Evolutionary conservation across 2,329 filamentous ascomycete species (phyloP).

Genomic region (Monilinia aucupariae): DNA sequence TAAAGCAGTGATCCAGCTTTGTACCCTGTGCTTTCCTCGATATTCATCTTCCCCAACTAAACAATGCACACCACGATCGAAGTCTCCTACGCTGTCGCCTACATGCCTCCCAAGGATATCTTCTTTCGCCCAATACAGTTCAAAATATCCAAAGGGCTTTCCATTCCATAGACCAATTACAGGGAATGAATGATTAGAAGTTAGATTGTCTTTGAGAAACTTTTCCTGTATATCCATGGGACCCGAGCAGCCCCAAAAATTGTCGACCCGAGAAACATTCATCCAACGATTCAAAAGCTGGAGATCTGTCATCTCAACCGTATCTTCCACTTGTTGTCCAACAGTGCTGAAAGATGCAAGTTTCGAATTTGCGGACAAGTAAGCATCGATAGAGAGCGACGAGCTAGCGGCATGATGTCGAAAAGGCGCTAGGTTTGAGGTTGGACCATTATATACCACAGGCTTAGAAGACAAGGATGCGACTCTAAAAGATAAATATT

Average conservation of each 20-base stretch:
- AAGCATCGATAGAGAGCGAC: conserved; percentile 31
- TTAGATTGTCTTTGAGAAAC: conserved; percentile 63
- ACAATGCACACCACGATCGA: conserved; percentile 82
- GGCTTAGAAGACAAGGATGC: conserved; percentile 63
- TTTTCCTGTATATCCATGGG: conserved; percentile 52
- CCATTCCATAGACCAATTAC: conserved; percentile 92
- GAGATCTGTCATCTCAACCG: conserved; percentile 45
- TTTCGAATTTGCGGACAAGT: conserved; percentile 37
- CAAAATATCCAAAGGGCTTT: conserved; percentile 93
- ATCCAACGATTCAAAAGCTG: conserved; percentile 83
- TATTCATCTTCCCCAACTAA: conserved; percentile 91
- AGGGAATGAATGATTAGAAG: conserved; percentile 73
- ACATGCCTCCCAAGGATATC: conserved; percentile 69
- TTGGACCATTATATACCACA: conserved; percentile 58
- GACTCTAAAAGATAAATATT: conserved; percentile 85
- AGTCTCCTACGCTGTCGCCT: conserved; percentile 65
- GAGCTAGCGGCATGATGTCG: conserved; percentile 30
- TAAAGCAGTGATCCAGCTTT: conserved; percentile 75
- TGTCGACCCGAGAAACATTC: conserved; percentile 73
- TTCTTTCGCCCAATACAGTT: conserved; percentile 98
- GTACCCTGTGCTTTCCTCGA: conserved; percentile 68
- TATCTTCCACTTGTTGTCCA: conserved; percentile 29
- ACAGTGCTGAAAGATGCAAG: conserved; percentile 41
- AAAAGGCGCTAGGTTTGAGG: conserved; percentile 26
- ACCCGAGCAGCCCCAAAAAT: conserved; percentile 73